Evolutionary conservation across 495 filamentous ascomycete species (phyloP), one percentile per base, ranked within the genome.

Genomic region (Neurospora sp.): DNA sequence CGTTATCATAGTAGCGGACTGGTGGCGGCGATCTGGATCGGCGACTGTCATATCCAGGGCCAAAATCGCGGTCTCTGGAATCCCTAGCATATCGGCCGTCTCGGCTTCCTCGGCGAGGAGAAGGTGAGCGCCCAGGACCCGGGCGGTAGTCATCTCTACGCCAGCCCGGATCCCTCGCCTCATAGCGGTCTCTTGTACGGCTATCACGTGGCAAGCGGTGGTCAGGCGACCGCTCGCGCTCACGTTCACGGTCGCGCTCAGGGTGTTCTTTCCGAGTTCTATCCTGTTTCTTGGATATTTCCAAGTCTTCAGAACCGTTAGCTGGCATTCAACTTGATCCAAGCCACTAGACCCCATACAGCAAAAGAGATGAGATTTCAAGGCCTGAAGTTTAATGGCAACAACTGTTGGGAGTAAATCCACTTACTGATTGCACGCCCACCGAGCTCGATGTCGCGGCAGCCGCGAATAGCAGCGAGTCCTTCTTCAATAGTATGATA

Each of bases 391-490:
- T 22, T 40, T 48, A 3, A 8, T 40, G 20, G 27, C 40, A 40
- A 20, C 12, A 18, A 59, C 48, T 59, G 22, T 7, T 65, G 22
- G 10, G 48, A 59, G 48, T 27, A 59, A 65, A 16, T 65, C 6
- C 4, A 90, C 95, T 89, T 87, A 98, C 95, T 93, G 78, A 99
- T 97, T 82, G 92, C 93, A 71, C 94, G 88, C 20, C 94, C 94
- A 78, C 91, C 87, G 8, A 98, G 86, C 31, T 92, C 84, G 31
- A 88, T 87, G 5, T 92, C 93, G 81, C 98, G 93, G 74, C 97
- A 91, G 5, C 83, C 83, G 35, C 91, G 86, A 72, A 98, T 86
- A 16, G 94, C 94, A 38, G 85, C 83, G 73, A 88, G 84, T 75
- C 93, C 96, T 75, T 93, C 90, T 14, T 83, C 83, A 4, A 89